Conservation (phyloP, 73 alveolate species). For the Paramecium tetraurelia region DNA sequence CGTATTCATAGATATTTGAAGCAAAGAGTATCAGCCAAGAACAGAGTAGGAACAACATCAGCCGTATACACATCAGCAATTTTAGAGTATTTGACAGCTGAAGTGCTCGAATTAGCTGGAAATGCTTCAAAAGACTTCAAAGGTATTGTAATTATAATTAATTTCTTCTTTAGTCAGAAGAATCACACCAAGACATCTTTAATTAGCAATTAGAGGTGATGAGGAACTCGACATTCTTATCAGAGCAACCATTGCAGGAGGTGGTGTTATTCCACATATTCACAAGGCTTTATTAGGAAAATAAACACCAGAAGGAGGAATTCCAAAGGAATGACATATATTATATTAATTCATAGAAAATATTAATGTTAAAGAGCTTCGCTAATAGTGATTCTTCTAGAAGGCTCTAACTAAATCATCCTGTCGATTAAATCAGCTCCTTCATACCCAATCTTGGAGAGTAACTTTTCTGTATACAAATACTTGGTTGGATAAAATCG, state of each 20-base stretch:
- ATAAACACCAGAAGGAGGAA: slow-evolving; percentile 58
- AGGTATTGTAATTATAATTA: neutral
- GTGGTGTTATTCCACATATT: slow-evolving; percentile 99
- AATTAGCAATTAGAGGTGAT: slow-evolving; percentile 99
- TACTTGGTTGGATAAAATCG: neutral
- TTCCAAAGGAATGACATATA: slow-evolving; percentile 40
- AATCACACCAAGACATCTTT: slow-evolving; percentile 97
- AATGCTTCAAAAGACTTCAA: slow-evolving; percentile 96
- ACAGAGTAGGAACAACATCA: slow-evolving; percentile 99
- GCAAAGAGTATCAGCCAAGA: slow-evolving; percentile 85
- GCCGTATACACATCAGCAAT: slow-evolving; percentile 99
- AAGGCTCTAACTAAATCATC: slow-evolving; percentile 20
- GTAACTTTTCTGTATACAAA: neutral
- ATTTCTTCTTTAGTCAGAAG: slow-evolving; percentile 76
- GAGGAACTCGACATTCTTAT: slow-evolving; percentile 97
- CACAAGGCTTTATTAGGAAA: slow-evolving; percentile 86
- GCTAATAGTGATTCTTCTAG: neutral
- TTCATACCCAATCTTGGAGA: slow-evolving; percentile 5
- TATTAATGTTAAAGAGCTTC: slow-evolving; percentile 29
- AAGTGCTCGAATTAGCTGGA: slow-evolving; percentile 98
- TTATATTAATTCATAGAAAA: slow-evolving; percentile 31
- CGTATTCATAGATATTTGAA: slow-evolving; percentile 97
- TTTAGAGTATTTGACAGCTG: slow-evolving; percentile 98
- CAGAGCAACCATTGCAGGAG: slow-evolving; percentile 99
- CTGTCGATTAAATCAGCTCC: neutral